Percentiles rank a stretch among this genome's conserved stretches.
These are phyloP conservation scores for Adansonia grandidieri DNA, from an alignment of 441 rosid species.

Conservation along the genomic window DNA sequence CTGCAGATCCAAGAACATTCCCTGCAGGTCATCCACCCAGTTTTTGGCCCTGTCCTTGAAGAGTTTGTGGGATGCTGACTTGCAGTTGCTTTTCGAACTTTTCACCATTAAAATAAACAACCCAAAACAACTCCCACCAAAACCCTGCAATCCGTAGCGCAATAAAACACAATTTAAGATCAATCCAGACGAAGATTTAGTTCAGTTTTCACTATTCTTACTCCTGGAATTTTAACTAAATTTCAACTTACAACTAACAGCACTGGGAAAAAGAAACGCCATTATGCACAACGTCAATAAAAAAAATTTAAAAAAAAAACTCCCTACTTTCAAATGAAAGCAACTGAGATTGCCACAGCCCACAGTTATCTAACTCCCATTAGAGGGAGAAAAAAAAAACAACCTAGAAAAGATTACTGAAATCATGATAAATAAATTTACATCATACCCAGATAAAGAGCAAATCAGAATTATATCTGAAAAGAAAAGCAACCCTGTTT, in stretches of 20 bases:
- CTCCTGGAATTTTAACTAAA: background rate
- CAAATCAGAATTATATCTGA: background rate
- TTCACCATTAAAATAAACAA: conserved; percentile 56
- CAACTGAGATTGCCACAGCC: background rate
- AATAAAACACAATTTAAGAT: conserved; percentile 24
- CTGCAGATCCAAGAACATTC: conserved; percentile 85
- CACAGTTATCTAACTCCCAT: background rate
- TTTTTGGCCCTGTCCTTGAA: conserved; percentile 97
- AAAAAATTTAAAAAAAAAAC: background rate
- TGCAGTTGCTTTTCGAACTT: conserved; percentile 76
- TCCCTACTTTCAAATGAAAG: background rate
- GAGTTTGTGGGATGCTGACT: conserved; percentile 89
- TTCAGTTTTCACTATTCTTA: background rate
- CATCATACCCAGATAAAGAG: conserved; percentile 14
- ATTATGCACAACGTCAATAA: background rate
- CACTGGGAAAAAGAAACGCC: background rate
- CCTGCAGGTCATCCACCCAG: conserved; percentile 97
- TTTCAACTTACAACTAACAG: background rate
- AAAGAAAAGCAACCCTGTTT: conserved; percentile 18
- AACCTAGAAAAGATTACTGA: background rate
- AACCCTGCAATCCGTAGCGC: conserved; percentile 34
- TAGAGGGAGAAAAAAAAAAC: background rate
- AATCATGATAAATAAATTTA: conserved; percentile 4
- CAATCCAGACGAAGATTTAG: conserved; percentile 32
- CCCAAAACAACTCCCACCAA: conserved; percentile 29